phyloP scores from a whole-genome alignment of 345 rosid species.

The Geranium brycei region DNA sequence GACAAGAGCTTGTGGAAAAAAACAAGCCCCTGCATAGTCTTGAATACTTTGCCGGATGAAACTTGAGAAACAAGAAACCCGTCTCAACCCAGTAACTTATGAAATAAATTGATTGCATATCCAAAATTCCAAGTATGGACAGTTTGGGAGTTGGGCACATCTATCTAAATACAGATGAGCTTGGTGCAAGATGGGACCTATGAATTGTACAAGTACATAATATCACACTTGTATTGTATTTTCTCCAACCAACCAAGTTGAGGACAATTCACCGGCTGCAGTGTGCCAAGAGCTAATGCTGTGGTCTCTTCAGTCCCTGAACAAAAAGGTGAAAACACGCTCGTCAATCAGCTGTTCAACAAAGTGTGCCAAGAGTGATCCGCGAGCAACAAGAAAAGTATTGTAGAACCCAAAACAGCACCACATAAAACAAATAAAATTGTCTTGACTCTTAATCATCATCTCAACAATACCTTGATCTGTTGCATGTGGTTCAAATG shows the following conservation, averaged over 20 bases:
- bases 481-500: not conserved
- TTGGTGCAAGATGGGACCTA: not conserved
- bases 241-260: not conserved
- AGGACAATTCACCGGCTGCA: not conserved
- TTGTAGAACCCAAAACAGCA: not conserved
- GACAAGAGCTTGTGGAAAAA: no score
- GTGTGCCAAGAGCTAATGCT: not conserved
- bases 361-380: not conserved
- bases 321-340: not conserved
- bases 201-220: no score
- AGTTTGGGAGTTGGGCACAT: not conserved
- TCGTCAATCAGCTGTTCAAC: not conserved
- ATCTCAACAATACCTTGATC: no score
- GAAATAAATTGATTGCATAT: conserved; percentile 5
- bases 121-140: conserved; percentile 12
- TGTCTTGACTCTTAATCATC: no score
- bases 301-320: no score
- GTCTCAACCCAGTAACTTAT: not conserved
- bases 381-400: not conserved
- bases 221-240: conserved; percentile 1
- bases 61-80: no score
- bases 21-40: no score
- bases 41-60: no score
- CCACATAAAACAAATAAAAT: not conserved
- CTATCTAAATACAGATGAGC: not conserved